These are phyloP conservation scores for Solanum hybrid DNA, from an alignment of 305 asterid species.

Conservation along the genomic window DNA sequence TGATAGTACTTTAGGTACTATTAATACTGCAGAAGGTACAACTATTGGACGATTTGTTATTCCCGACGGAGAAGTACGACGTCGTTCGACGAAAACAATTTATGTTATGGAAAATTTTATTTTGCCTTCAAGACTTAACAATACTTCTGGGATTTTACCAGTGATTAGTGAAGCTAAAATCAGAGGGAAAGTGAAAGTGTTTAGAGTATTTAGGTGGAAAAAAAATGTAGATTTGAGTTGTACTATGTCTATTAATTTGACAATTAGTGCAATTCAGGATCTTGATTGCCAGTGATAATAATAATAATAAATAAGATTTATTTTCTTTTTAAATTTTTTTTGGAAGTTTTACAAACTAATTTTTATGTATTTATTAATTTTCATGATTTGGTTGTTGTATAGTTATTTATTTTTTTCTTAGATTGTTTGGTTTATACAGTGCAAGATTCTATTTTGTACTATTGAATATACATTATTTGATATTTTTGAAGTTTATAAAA, in stretches of 20 bases:
- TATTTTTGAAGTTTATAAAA: not conserved
- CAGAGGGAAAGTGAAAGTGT: constrained; percentile 33
- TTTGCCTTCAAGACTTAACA: not conserved
- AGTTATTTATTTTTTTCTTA: not conserved
- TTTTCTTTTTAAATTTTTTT: too few relatives aligned
- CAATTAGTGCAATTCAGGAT: constrained; percentile 16
- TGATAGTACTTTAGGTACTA: not conserved
- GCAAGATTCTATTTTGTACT: not conserved
- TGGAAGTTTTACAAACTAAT: not conserved
- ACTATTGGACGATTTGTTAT: not conserved
- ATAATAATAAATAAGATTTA: not conserved
- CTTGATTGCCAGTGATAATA: constrained; percentile 29
- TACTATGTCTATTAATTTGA: constrained; percentile 17
- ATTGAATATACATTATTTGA: not conserved
- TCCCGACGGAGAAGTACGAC: not conserved
- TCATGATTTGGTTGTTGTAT: not conserved
- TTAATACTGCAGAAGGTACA: not conserved
- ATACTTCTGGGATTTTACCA: constrained; percentile 10
- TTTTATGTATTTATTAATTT: not conserved
- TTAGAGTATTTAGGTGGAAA: constrained; percentile 30
- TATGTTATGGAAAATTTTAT: not conserved
- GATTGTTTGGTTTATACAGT: not conserved
- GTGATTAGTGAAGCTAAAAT: constrained; percentile 21
- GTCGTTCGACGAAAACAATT: not conserved
- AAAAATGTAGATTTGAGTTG: constrained; percentile 31